Percentiles rank a stretch among this genome's conserved stretches.
Evolutionary conservation across 2,329 filamentous ascomycete genomes (phyloP).

Genomic region (Arthrobotrys sphaeroides): DNA sequence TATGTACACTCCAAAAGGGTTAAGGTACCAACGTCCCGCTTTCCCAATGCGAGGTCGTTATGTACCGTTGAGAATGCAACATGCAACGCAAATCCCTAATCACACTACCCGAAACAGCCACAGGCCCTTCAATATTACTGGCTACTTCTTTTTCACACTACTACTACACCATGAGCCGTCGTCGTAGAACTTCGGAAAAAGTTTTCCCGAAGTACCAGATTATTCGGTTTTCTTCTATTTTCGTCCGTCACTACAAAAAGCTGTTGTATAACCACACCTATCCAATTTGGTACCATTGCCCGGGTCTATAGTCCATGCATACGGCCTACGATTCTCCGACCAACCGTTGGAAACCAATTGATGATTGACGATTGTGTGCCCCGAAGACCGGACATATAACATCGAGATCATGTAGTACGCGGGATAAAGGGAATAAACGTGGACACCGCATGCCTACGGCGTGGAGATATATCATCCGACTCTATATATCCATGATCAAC

Average conservation of each 20-base stretch:
- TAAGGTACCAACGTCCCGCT: constrained; percentile 35
- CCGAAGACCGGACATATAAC: constrained; percentile 10
- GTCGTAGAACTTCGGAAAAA: neutral
- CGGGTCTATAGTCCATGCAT: too few relatives aligned
- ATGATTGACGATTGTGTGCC: constrained; percentile 5
- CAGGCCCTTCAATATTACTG: neutral
- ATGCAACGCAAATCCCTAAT: constrained; percentile 42
- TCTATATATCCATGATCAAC: neutral
- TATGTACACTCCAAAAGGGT: constrained; percentile 11
- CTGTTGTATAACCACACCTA: constrained; percentile 20
- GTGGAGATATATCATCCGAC: neutral
- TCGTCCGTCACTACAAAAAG: neutral
- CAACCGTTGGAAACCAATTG: neutral
- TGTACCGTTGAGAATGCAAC: constrained; percentile 31
- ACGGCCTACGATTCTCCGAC: too few relatives aligned
- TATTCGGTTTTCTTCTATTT: neutral
- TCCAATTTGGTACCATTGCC: constrained; percentile 16
- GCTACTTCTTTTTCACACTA: neutral
- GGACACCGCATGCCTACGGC: constrained; percentile 12
- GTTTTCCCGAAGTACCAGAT: neutral
- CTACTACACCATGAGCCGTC: neutral
- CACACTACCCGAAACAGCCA: constrained; percentile 31
- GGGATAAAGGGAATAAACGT: constrained; percentile 6
- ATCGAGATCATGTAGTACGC: constrained; percentile 4
- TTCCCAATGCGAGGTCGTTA: neutral